phyloP scores from a whole-genome alignment of 106 monocot species.

The Dendrobium huoshanense region DNA sequence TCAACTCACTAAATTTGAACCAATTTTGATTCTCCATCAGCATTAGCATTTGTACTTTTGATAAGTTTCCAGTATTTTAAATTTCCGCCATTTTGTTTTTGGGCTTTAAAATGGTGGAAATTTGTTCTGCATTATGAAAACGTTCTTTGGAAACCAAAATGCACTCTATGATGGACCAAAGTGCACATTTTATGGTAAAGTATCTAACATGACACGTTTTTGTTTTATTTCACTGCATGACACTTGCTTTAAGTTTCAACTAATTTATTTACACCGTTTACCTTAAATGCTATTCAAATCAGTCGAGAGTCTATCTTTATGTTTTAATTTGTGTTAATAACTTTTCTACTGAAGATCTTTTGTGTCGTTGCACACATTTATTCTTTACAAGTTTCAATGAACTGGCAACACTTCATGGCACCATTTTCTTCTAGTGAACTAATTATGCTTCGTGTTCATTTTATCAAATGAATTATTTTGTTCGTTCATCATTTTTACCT shows the following conservation, averaged over 20 bases:
- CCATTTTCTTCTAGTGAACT: not conserved
- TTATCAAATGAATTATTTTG: not conserved
- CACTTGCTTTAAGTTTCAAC: not conserved
- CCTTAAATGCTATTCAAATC: not conserved
- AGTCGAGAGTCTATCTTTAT: not conserved
- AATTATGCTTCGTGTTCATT: not conserved
- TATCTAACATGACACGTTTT: not conserved
- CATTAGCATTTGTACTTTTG: no score
- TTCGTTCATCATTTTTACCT: not conserved
- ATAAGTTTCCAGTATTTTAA: no score
- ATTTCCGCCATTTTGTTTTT: not conserved
- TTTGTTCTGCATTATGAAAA: not conserved
- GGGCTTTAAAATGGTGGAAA: slow-evolving; percentile 1
- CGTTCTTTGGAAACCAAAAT: not conserved
- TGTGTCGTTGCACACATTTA: not conserved
- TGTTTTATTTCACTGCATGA: no score
- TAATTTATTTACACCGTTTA: not conserved
- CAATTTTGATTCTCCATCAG: no score
- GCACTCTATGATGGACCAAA: not conserved
- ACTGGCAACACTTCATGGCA: not conserved
- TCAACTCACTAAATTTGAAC: no score
- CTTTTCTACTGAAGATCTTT: not conserved
- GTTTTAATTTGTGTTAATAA: not conserved
- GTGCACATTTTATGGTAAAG: not conserved
- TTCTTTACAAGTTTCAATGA: not conserved